Evolutionary conservation across 2,329 filamentous ascomycete genomes (phyloP), one percentile per base, ranked within the genome.

Genomic region (Fusarium xylarioides): DNA sequence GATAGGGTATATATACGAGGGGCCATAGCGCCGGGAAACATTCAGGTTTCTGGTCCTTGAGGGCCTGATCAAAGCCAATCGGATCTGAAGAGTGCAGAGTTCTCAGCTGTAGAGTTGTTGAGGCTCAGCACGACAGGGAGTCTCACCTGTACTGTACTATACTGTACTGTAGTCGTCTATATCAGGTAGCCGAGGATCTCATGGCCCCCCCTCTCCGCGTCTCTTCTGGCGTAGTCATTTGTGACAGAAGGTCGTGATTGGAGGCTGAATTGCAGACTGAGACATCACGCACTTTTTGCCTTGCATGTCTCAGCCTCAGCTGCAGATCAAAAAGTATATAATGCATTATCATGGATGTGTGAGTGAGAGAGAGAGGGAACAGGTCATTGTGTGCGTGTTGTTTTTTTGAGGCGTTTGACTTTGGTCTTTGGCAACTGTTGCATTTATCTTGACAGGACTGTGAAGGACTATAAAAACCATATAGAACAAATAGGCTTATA

Each of bases 301-400:
- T 68, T 43, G 65, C 46, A 47, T 73, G 70, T 72, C 70, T 70
- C 65, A 70, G 54, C 47, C 67, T 71, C 54, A 70, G 63, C 63
- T 62, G 35, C 50, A 42, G 30, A 54, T 46, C n/a, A 21, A 23
- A 35, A 34, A 50, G 47, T 37, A 18, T 32, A 53, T 34, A 46
- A 23, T 61, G 44, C 40, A 40, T 53, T n/a, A 28, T 43, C 62
- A 50, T 52, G 34, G 46, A 32, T 30, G 34, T 57, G 23, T 11
- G 18, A 19, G 37, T 21, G 11, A 18, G 40, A 16, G 11, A 18
- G 40, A 16, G 40, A 43, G 42, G 26, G 16, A 26, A 47, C 32
- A 63, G 28, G 34, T 21, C 26, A 38, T 68, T 67, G 40, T 60
- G 46, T 43, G 15, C 23, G 23, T 15, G 6, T 5, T 34, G 11